These are phyloP conservation scores for Entomortierella beljakovae DNA, from an alignment of 192 early-diverging fungal species.

Conservation along the genomic window DNA sequence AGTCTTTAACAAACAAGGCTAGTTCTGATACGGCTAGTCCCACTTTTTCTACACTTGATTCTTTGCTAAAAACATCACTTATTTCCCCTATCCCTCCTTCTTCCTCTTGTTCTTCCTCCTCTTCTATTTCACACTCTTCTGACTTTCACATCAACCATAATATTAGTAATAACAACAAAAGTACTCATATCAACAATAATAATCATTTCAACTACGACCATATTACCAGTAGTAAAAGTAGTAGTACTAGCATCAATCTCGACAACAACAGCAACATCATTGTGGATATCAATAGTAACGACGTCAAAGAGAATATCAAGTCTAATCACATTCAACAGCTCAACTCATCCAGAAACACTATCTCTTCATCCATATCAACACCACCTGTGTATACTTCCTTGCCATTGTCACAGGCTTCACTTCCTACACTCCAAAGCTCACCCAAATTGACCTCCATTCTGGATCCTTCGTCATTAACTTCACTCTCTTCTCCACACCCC, in stretches of 20 bases:
- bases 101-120: slow-evolving; percentile 9
- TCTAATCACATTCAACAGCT: background rate
- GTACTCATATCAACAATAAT: background rate
- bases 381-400: background rate
- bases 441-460: background rate
- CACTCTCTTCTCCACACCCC: background rate
- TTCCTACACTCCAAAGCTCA: background rate
- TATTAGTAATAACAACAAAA: background rate
- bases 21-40: no score
- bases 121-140: background rate
- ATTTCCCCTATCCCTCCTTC: no score
- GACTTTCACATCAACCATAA: background rate
- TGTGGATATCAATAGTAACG: slow-evolving; percentile 1
- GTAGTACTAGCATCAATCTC: background rate
- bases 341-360: background rate
- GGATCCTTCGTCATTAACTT: background rate
- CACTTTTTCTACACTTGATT: no score
- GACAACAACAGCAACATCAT: slow-evolving; percentile 1
- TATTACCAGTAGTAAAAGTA: background rate
- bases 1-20: no score
- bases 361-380: no score
- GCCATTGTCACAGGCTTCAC: background rate
- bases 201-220: background rate
- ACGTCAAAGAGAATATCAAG: background rate
- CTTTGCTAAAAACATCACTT: no score